These are phyloP conservation scores for Kodamaea sagamina DNA, from an alignment of 805 yeast genomes.

Conservation along the genomic window DNA sequence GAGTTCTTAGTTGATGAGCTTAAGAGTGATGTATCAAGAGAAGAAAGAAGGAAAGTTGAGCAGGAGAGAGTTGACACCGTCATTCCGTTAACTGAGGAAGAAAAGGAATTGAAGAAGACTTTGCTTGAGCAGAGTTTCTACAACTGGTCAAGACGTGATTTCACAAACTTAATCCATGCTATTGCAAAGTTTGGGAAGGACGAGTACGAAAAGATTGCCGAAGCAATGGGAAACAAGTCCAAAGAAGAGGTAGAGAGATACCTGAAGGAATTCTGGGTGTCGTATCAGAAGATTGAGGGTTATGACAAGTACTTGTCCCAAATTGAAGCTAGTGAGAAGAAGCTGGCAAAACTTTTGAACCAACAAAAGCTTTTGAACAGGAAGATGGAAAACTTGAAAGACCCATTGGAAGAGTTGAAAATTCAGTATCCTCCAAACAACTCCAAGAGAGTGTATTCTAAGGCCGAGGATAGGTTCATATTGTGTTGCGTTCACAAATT, in stretches of 20 bases:
- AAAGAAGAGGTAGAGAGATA: constrained; percentile 61
- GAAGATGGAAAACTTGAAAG: constrained; percentile 55
- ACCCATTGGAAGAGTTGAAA: constrained; percentile 61
- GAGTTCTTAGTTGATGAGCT: constrained; percentile 51
- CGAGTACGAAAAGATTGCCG: constrained; percentile 50
- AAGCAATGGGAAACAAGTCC: constrained; percentile 57
- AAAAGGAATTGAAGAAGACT: constrained; percentile 52
- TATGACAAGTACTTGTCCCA: constrained; percentile 69
- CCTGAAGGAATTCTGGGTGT: constrained; percentile 63
- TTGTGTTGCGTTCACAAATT: constrained; percentile 60
- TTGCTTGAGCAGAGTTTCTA: constrained; percentile 59
- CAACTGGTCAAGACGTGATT: constrained; percentile 74
- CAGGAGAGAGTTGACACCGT: constrained; percentile 56
- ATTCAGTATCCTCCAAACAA: constrained; percentile 83
- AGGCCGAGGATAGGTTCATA: constrained; percentile 69
- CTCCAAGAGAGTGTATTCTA: constrained; percentile 71
- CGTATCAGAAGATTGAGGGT: constrained; percentile 63
- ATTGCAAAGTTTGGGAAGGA: constrained; percentile 67
- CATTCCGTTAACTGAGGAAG: constrained; percentile 64
- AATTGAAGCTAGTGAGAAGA: constrained; percentile 73
- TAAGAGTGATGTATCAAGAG: constrained; percentile 38
- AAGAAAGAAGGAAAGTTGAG: constrained; percentile 46
- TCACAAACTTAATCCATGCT: constrained; percentile 68
- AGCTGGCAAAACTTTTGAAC: constrained; percentile 51
- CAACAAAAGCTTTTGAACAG: constrained; percentile 57